Percentiles rank a stretch among this genome's conserved stretches.
Evolutionary conservation across 371 early-diverging fungal genomes (phyloP).

Genomic region (Mucor saturninus): DNA sequence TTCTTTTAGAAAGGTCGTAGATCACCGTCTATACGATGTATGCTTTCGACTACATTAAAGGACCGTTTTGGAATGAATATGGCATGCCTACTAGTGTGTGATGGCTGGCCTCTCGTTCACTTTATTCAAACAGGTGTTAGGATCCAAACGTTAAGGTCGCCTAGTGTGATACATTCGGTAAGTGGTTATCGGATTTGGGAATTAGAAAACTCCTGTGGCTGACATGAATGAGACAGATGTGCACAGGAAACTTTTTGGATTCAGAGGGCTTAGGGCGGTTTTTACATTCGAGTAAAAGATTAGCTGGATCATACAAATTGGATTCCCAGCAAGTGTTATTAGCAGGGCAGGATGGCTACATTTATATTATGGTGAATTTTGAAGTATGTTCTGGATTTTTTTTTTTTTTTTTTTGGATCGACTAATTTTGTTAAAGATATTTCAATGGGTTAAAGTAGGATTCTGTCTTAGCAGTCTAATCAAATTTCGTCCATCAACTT

Average conservation of each 20-base stretch:
- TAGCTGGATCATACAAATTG: constrained; percentile 10
- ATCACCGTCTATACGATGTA: constrained; percentile 43
- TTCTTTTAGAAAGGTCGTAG: constrained; percentile 29
- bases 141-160: constrained; percentile 32
- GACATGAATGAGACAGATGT: constrained; percentile 33
- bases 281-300: constrained; percentile 5
- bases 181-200: background rate
- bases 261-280: constrained; percentile 17
- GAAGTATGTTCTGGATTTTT: constrained; percentile 31
- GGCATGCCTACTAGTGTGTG: constrained; percentile 46
- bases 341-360: constrained; percentile 50
- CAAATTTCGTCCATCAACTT: constrained; percentile 33
- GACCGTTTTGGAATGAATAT: constrained; percentile 43
- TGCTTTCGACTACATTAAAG: constrained; percentile 37
- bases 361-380: constrained; percentile 49
- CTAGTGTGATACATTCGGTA: constrained; percentile 49
- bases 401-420: too few relatives aligned
- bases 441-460: constrained; percentile 43
- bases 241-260: constrained; percentile 46
- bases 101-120: constrained; percentile 50
- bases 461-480: constrained; percentile 37
- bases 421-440: constrained; percentile 26
- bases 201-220: too few relatives aligned
- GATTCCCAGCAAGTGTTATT: constrained; percentile 42
- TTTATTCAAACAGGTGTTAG: constrained; percentile 43